phyloP scores from a whole-genome alignment of 2,329 filamentous ascomycete genomes.

The Colletotrichum sp. region DNA sequence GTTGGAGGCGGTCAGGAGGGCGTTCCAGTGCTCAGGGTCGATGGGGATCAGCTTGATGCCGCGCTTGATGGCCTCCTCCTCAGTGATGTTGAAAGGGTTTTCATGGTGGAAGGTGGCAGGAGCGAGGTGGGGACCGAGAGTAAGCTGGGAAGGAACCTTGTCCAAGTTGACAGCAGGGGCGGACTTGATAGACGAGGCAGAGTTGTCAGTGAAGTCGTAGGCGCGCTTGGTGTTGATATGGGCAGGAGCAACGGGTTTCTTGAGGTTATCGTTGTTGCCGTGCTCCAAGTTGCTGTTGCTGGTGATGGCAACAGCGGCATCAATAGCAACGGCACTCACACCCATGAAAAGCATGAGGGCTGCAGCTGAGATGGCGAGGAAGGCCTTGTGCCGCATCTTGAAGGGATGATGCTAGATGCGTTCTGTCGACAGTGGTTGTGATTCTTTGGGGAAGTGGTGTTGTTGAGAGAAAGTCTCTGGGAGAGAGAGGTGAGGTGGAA shows the following conservation, averaged over 20 bases:
- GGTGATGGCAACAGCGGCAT: neutral
- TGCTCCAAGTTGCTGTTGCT: neutral
- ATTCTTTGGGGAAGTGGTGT: neutral
- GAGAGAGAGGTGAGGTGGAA: neutral
- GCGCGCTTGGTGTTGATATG: neutral
- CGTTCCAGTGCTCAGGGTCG: constrained; percentile 1
- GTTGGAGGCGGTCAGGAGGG: neutral
- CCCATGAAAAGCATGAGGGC: neutral
- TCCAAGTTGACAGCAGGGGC: neutral
- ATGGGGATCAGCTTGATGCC: constrained; percentile 9
- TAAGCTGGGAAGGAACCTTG: neutral
- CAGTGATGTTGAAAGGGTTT: constrained; percentile 3
- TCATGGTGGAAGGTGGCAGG: neutral
- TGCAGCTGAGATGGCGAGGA: neutral
- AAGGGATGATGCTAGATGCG: neutral
- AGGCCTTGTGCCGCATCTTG: neutral
- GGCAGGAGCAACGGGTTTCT: neutral
- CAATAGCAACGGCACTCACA: neutral
- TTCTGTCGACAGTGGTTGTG: neutral
- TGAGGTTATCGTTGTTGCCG: neutral
- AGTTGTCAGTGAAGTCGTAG: neutral
- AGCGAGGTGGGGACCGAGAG: neutral
- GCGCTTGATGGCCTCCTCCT: constrained; percentile 3
- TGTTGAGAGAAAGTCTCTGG: neutral
- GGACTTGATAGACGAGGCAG: neutral